Base-by-base conservation (phyloP, 768 basidiomycete genomes). In the Rhodocollybia butyracea region DNA sequence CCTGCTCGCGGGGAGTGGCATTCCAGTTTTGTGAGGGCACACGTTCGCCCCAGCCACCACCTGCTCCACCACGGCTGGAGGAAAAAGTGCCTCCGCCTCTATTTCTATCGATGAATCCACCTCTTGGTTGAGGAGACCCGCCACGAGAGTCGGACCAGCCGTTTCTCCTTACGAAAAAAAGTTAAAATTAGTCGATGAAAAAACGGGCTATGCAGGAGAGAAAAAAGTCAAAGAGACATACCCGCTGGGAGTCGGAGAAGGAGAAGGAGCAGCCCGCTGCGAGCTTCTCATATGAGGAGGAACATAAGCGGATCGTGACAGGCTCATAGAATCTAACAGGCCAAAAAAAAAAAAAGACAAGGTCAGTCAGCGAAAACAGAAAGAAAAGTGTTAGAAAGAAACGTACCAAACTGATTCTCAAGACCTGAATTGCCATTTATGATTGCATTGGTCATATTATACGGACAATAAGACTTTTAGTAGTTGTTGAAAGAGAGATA, bases 391-490 rank as follows among this genome's bases (percentile, higher is more conserved):
- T n/a, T n/a, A n/a, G n/a, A n/a, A 51, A 39, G 46, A 53, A 19
- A 76, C 83, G 61, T 60, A 89, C 89, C 80, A 70, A 92, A 88
- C 70, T 84, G 80, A 69, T 77, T 76, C 79, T 91, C 89, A 66
- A 91, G 75, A 75, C 80, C 84, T 71, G 79, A 71, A 66, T 73
- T 76, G 70, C 80, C 85, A 75, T 91, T 89, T 88, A 89, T 83
- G 80, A 84, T 83, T 83, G 88, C 89, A 91, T 91, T 91, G 78
- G 88, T 85, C 89, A 91, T 89, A 87, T 81, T 78, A 70, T 68
- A 59, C 54, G 61, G 64, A 57, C 42, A 38, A 50, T 50, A 50
- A 50, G 48, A 56, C 40, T n/a, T n/a, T n/a, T n/a, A n/a, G n/a
- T n/a, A n/a, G n/a, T n/a, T n/a, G n/a, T n/a, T n/a, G n/a, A n/a